phyloP scores from a whole-genome alignment of 768 basidiomycete species.

The Naganishia antarctica region DNA sequence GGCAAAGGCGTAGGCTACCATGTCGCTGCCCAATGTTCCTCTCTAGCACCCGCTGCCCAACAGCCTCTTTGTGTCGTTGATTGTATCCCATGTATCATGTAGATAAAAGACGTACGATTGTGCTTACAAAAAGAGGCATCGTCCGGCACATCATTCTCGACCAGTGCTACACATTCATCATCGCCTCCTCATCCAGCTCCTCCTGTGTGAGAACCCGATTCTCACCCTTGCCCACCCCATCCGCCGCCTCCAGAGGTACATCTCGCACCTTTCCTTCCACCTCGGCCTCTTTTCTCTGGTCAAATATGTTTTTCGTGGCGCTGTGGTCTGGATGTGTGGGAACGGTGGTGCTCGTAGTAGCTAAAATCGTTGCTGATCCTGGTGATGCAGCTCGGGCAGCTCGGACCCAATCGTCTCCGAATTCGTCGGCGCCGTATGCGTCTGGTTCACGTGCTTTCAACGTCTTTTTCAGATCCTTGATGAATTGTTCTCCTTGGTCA shows the following conservation, averaged over 20 bases:
- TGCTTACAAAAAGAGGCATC: too few species aligned
- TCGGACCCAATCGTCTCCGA: neutral
- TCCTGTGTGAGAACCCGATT: slow-evolving; percentile 16
- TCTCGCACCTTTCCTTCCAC: slow-evolving; percentile 6
- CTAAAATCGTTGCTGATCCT: neutral
- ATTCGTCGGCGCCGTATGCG: slow-evolving; percentile 20
- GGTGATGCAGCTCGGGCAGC: slow-evolving; percentile 12
- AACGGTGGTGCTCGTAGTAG: neutral
- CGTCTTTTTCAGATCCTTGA: slow-evolving; percentile 13
- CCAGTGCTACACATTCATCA: slow-evolving; percentile 20
- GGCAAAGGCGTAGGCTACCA: neutral
- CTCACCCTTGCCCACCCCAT: neutral
- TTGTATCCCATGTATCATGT: slow-evolving; percentile 1
- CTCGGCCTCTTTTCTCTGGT: slow-evolving; percentile 18
- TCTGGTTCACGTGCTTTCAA: slow-evolving; percentile 18
- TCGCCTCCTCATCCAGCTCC: slow-evolving; percentile 25
- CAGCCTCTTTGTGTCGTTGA: neutral
- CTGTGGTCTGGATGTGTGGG: neutral
- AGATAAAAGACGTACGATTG: neutral
- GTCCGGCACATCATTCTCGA: too few species aligned
- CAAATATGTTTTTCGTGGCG: slow-evolving; percentile 10
- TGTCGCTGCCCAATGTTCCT: too few species aligned
- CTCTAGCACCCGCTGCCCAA: too few species aligned
- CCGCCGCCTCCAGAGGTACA: neutral
- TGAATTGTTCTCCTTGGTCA: slow-evolving; percentile 1